These are phyloP conservation scores for Naganishia randhawae DNA, from an alignment of 768 basidiomycete genomes.

Conservation along the genomic window DNA sequence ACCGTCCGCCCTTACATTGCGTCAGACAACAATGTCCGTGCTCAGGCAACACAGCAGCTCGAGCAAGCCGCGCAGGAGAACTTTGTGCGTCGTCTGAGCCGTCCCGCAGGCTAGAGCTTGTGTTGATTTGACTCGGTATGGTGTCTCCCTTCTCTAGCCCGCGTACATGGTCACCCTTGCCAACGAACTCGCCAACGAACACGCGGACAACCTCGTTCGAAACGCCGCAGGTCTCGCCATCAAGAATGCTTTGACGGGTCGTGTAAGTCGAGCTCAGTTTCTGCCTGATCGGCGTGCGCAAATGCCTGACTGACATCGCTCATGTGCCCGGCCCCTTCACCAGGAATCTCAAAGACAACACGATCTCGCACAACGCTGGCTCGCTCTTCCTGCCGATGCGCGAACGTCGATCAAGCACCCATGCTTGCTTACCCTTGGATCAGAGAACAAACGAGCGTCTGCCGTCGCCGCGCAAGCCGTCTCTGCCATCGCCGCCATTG, in stretches of 20 bases:
- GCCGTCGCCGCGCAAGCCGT: slow-evolving; percentile 88
- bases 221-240: slow-evolving; percentile 95
- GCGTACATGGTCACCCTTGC: slow-evolving; percentile 90
- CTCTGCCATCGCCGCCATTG: slow-evolving; percentile 87
- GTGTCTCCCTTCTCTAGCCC: slow-evolving; percentile 57
- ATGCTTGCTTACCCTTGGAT: slow-evolving; percentile 70
- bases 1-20: not conserved
- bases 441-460: slow-evolving; percentile 67
- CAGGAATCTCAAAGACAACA: slow-evolving; percentile 51
- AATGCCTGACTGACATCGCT: slow-evolving; percentile 27
- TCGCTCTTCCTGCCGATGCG: slow-evolving; percentile 67
- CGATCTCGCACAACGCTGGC: slow-evolving; percentile 76
- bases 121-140: too few relatives aligned
- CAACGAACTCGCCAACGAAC: slow-evolving; percentile 74
- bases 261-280: slow-evolving; percentile 59
- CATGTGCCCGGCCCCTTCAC: slow-evolving; percentile 63
- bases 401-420: slow-evolving; percentile 65
- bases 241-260: slow-evolving; percentile 87
- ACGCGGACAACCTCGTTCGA: slow-evolving; percentile 66
- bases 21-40: slow-evolving; percentile 81
- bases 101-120: too few relatives aligned
- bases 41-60: slow-evolving; percentile 83
- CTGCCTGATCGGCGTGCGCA: slow-evolving; percentile 18
- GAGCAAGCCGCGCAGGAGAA: slow-evolving; percentile 80
- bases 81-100: slow-evolving; percentile 74